Percentiles rank a stretch among this genome's conserved stretches.
These are phyloP conservation scores for Entomophthora muscae DNA, from an alignment of 371 early-diverging fungal genomes.

Conservation along the genomic window DNA sequence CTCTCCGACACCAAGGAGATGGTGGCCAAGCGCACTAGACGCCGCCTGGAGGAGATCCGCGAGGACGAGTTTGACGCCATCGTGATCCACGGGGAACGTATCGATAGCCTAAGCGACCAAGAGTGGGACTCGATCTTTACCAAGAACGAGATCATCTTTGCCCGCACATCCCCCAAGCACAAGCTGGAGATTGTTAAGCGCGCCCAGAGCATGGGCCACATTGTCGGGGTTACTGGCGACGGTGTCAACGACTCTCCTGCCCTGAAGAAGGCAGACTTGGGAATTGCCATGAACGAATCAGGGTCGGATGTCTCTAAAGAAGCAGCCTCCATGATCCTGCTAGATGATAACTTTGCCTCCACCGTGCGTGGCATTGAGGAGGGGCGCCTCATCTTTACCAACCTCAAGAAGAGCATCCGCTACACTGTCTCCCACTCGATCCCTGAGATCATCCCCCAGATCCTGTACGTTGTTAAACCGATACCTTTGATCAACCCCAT, in stretches of 20 bases:
- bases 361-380: conserved; percentile 29
- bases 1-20: conserved; percentile 65
- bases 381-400: conserved; percentile 86
- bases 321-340: conserved; percentile 90
- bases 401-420: conserved; percentile 83
- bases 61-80: conserved; percentile 74
- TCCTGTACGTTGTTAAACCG: conserved; percentile 74
- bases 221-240: conserved; percentile 88
- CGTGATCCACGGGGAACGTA: conserved; percentile 82
- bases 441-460: conserved; percentile 62
- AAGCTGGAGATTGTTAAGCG: conserved; percentile 75
- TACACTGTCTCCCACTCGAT: conserved; percentile 83
- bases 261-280: conserved; percentile 88
- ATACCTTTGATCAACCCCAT: conserved; percentile 68
- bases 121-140: conserved; percentile 80
- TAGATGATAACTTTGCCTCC: conserved; percentile 39
- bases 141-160: conserved; percentile 81
- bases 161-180: conserved; percentile 78
- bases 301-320: conserved; percentile 95
- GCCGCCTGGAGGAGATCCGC: conserved; percentile 30
- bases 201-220: conserved; percentile 66
- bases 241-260: conserved; percentile 92
- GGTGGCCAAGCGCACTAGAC: conserved; percentile 44
- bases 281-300: conserved; percentile 89
- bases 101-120: conserved; percentile 52